Evolutionary conservation across 306 rosid genomes (phyloP).

Genomic region (Fagus sylvatica): DNA sequence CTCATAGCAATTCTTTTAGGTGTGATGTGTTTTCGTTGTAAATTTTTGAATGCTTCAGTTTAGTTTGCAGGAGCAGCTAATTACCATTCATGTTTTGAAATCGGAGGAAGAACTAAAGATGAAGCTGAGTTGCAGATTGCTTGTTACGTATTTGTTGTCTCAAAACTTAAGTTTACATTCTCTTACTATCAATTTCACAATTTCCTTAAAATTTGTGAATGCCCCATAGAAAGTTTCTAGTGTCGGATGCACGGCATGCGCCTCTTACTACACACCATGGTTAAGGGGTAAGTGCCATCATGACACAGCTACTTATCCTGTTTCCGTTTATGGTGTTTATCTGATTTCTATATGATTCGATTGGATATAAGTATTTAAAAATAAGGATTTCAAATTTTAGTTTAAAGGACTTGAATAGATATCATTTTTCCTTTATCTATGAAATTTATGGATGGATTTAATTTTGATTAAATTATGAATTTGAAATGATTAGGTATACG

Average conservation of each 20-base stretch:
- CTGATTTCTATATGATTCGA: no score
- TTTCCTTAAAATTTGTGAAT: background rate
- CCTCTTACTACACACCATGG: background rate
- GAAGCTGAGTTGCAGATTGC: constrained; percentile 16
- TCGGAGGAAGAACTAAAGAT: constrained; percentile 28
- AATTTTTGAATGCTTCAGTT: constrained; percentile 40
- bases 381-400: no score
- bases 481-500: no score
- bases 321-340: no score
- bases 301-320: background rate
- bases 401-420: no score
- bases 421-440: no score
- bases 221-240: background rate
- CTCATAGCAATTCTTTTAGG: constrained; percentile 51
- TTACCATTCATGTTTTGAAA: constrained; percentile 21
- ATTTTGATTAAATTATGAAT: no score
- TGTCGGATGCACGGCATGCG: background rate
- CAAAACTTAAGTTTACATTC: background rate
- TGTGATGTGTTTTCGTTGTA: constrained; percentile 49
- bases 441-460: no score
- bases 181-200: background rate
- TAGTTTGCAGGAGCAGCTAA: constrained; percentile 42
- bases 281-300: background rate
- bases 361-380: no score
- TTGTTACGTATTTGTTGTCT: background rate